Evolutionary conservation across 176 grass and related monocot species (phyloP).

Genomic region (Zizania latifolia): DNA sequence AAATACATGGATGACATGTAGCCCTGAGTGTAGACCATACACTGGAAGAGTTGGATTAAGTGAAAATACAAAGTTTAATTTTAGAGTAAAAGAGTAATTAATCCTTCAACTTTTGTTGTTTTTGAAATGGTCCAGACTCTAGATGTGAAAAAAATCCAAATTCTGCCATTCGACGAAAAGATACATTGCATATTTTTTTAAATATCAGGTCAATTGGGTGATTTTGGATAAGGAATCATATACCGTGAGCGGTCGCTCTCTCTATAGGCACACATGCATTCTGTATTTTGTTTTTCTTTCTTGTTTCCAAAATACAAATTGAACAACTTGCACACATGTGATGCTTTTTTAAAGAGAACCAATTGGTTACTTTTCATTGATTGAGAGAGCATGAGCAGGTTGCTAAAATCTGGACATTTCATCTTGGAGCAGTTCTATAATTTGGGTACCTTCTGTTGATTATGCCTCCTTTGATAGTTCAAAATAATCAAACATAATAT

Average conservation of each 20-base stretch:
- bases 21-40: no score
- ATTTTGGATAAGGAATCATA: not conserved
- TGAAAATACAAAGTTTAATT: no score
- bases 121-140: not conserved
- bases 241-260: not conserved
- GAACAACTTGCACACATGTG: not conserved
- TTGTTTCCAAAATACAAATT: not conserved
- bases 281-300: not conserved
- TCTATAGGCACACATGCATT: not conserved
- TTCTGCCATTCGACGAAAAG: not conserved
- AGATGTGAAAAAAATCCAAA: not conserved
- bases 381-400: not conserved
- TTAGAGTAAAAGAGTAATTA: no score
- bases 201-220: not conserved
- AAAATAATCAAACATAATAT: no score
- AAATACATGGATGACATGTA: no score
- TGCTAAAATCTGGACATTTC: not conserved
- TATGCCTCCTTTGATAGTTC: no score
- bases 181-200: not conserved
- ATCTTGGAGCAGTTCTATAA: not conserved
- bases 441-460: not conserved
- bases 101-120: not conserved
- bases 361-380: not conserved
- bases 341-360: not conserved
- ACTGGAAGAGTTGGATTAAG: no score